Conservation (phyloP, 495 filamentous ascomycete genomes). For the Penicillium fimorum region DNA sequence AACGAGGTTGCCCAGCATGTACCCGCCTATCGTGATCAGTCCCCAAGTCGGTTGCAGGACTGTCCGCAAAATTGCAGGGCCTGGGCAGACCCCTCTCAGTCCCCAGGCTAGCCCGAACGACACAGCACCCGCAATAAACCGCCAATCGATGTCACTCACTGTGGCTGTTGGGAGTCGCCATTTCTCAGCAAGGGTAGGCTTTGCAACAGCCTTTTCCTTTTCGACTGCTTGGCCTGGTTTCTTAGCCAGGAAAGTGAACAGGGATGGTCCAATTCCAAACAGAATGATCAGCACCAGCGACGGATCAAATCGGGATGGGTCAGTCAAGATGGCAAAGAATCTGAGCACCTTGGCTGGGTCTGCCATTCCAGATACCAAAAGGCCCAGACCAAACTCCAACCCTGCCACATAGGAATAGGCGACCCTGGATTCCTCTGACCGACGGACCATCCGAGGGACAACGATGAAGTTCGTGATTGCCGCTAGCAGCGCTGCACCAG, state of each 20-base stretch:
- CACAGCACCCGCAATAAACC: conserved; percentile 50
- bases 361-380: conserved; percentile 56
- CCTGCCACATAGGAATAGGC: conserved; percentile 46
- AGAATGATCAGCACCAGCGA: conserved; percentile 51
- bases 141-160: conserved; percentile 52
- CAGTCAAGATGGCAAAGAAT: conserved; percentile 51
- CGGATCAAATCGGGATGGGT: conserved; percentile 50
- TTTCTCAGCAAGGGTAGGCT: conserved; percentile 42
- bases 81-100: conserved; percentile 54
- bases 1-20: conserved; percentile 40
- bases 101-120: conserved; percentile 59
- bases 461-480: conserved; percentile 35
- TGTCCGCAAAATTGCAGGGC: conserved; percentile 50
- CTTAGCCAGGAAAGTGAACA: conserved; percentile 33
- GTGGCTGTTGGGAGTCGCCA: conserved; percentile 50
- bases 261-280: conserved; percentile 49
- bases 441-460: conserved; percentile 26
- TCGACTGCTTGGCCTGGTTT: conserved; percentile 31
- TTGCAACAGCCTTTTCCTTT: conserved; percentile 15
- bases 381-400: conserved; percentile 53
- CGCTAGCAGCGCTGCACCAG: conserved; percentile 29
- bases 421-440: conserved; percentile 28
- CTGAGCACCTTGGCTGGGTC: conserved; percentile 51
- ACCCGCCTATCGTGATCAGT: conserved; percentile 48
- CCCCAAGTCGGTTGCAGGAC: conserved; percentile 52